Percentiles rank a stretch among this genome's conserved stretches.
phyloP scores from a whole-genome alignment of 805 yeast genomes.

The Candida ponderosae region DNA sequence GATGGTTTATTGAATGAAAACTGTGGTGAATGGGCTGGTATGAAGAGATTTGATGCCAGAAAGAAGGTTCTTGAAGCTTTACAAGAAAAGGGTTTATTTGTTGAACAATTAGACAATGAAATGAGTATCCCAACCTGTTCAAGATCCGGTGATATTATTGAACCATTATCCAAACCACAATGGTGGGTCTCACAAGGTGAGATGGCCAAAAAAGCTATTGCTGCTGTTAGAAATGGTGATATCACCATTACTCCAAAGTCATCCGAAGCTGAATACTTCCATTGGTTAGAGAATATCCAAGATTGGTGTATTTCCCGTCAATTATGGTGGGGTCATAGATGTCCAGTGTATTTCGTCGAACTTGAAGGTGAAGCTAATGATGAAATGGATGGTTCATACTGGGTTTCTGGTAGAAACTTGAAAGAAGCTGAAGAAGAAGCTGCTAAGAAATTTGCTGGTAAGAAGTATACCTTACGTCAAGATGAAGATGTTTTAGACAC shows the following conservation, averaged over 20 bases:
- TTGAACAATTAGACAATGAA: constrained; percentile 88
- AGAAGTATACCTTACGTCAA: constrained; percentile 72
- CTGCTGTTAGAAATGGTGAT: constrained; percentile 76
- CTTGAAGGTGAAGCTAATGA: constrained; percentile 57
- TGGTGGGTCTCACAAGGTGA: constrained; percentile 96
- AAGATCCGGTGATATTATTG: constrained; percentile 95
- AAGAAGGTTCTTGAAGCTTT: constrained; percentile 71
- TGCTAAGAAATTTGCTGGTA: constrained; percentile 56
- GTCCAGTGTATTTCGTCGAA: constrained; percentile 87
- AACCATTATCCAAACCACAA: constrained; percentile 95
- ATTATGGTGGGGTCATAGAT: constrained; percentile 96
- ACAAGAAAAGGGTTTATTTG: constrained; percentile 62
- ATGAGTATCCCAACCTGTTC: constrained; percentile 93
- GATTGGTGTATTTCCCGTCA: constrained; percentile 99
- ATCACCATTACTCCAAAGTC: constrained; percentile 79
- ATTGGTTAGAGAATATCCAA: constrained; percentile 92
- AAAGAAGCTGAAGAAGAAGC: constrained; percentile 89
- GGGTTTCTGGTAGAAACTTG: constrained; percentile 84
- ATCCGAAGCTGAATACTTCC: constrained; percentile 88
- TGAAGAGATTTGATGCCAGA: constrained; percentile 94
- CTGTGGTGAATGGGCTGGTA: constrained; percentile 90
- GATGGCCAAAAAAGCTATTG: constrained; percentile 82
- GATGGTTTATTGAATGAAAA: constrained; percentile 84
- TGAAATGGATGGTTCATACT: constrained; percentile 62
- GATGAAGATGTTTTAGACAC: constrained; percentile 98